These are phyloP conservation scores for Botryotinia globosa DNA, from an alignment of 2,329 filamentous ascomycete species.

Conservation along the genomic window DNA sequence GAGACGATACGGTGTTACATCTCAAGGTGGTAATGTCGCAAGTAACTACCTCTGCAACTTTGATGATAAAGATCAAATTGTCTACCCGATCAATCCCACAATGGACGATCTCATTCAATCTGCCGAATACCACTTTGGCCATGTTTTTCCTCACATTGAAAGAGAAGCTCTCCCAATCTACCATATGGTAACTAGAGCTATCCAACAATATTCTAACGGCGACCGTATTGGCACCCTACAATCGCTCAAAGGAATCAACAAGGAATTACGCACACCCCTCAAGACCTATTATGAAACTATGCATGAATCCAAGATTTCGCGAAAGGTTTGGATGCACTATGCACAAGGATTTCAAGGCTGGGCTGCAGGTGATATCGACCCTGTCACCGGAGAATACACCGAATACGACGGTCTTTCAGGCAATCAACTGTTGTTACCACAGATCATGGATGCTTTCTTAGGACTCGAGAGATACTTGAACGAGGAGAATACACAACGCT, in stretches of 20 bases:
- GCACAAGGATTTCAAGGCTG: conserved; percentile 42
- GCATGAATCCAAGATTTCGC: conserved; percentile 34
- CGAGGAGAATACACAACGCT: conserved; percentile 23
- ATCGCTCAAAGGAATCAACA: conserved; percentile 15
- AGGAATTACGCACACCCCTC: conserved; percentile 31
- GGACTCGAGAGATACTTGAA: conserved; percentile 38
- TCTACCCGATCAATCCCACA: conserved; percentile 39
- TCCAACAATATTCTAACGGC: conserved; percentile 15
- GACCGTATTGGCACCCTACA: conserved; percentile 10
- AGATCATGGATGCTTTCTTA: conserved; percentile 41
- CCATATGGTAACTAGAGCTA: conserved; percentile 9
- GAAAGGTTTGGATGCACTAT: conserved; percentile 37
- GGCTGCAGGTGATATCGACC: conserved; percentile 36
- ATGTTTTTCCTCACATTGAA: conserved; percentile 39
- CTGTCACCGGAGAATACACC: conserved; percentile 31
- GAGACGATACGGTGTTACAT: conserved; percentile 36
- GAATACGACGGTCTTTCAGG: conserved; percentile 41
- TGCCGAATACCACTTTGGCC: conserved; percentile 38
- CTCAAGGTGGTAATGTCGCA: conserved; percentile 39
- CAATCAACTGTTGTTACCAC: conserved; percentile 40
- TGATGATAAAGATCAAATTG: conserved; percentile 30
- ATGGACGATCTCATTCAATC: conserved; percentile 32
- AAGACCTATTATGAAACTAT: conserved; percentile 36
- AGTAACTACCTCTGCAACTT: conserved; percentile 40
- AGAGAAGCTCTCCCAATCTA: conserved; percentile 16